Percentiles rank a stretch among this genome's conserved stretches.
These are phyloP conservation scores for Tulasnella calospora DNA, from an alignment of 768 basidiomycete species.

Conservation along the genomic window DNA sequence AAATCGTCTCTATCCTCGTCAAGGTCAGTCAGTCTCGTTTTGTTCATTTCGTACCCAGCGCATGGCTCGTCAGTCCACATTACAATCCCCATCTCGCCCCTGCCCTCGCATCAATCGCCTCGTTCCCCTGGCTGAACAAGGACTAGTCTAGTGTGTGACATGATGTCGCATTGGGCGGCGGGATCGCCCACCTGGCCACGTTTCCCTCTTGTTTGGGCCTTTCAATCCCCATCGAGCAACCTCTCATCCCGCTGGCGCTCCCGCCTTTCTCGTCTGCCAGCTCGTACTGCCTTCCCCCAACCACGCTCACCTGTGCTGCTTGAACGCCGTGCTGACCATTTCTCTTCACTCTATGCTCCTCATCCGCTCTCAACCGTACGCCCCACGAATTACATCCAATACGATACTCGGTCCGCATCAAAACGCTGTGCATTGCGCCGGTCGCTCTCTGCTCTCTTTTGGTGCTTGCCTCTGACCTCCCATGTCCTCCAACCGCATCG, in stretches of 20 bases:
- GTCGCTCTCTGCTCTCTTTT: not conserved
- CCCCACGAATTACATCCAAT: not conserved
- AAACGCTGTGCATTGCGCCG: not conserved
- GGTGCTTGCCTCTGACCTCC: not conserved
- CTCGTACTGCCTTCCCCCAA: not conserved
- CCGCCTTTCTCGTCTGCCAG: slow-evolving; percentile 4
- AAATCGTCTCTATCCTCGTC: not conserved
- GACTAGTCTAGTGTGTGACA: not conserved
- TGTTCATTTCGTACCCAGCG: not conserved
- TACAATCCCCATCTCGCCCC: not conserved
- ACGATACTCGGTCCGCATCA: not conserved
- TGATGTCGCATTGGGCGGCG: not conserved
- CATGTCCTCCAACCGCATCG: not conserved
- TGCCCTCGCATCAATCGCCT: not conserved
- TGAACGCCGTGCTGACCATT: not conserved
- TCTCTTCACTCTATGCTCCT: not conserved
- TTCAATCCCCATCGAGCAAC: not conserved
- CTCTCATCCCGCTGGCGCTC: not conserved
- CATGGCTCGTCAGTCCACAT: not conserved
- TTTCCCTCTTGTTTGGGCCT: slow-evolving; percentile 2
- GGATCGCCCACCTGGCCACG: not conserved
- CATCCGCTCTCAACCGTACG: not conserved
- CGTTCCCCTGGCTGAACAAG: not conserved
- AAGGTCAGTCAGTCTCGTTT: not conserved
- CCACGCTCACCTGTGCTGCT: not conserved